Conservation (phyloP, 805 yeast species). For the Candida verbasci region DNA sequence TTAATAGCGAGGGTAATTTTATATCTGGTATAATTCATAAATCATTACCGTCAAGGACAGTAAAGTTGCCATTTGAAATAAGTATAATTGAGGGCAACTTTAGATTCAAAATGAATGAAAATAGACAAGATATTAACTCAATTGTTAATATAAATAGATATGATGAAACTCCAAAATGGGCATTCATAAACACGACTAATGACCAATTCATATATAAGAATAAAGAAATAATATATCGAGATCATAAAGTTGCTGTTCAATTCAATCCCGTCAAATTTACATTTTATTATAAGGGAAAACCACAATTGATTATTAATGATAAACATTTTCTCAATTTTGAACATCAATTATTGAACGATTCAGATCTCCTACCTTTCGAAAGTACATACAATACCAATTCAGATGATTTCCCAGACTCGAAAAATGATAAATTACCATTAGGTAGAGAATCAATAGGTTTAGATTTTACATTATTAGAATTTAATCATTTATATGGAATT, state of each 20-base stretch:
- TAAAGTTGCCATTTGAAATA: slow-evolving; percentile 54
- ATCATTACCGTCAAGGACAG: background rate
- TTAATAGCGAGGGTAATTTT: background rate
- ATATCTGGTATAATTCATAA: slow-evolving; percentile 5
- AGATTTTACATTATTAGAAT: slow-evolving; percentile 65
- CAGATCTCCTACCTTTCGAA: slow-evolving; percentile 52
- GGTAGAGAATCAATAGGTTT: slow-evolving; percentile 90
- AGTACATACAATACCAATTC: slow-evolving; percentile 59
- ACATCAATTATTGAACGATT: slow-evolving; percentile 52
- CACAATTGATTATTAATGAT: slow-evolving; percentile 62
- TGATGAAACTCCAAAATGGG: slow-evolving; percentile 57
- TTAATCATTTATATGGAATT: slow-evolving; percentile 76
- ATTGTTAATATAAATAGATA: slow-evolving; percentile 45
- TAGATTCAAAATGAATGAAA: slow-evolving; percentile 67
- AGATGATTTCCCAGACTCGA: slow-evolving; percentile 69
- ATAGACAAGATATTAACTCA: slow-evolving; percentile 18
- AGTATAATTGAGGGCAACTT: slow-evolving; percentile 53
- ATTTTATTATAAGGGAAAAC: slow-evolving; percentile 40
- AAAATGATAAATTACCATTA: slow-evolving; percentile 59
- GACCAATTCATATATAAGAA: background rate
- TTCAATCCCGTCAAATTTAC: slow-evolving; percentile 48
- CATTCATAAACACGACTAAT: slow-evolving; percentile 29
- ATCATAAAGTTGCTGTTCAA: slow-evolving; percentile 38
- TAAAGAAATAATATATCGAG: slow-evolving; percentile 2
- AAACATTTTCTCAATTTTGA: slow-evolving; percentile 73